A percentile compares a stretch with the other conserved stretches of the same genome.
Conservation (phyloP, 2,329 filamentous ascomycete species). For the Penicillium oxalicum region DNA sequence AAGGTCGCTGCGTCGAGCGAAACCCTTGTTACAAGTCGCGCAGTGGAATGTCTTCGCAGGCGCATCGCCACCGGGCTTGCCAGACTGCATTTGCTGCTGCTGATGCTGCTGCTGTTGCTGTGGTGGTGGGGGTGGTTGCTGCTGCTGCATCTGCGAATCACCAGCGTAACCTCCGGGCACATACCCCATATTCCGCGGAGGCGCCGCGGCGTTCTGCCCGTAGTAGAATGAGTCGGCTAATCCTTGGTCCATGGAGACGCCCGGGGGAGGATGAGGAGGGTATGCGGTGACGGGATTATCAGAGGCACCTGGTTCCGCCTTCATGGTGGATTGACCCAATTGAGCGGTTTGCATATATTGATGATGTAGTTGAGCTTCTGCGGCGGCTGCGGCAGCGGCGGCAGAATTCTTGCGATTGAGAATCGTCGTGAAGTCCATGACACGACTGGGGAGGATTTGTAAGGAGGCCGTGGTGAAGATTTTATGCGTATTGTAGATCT, state of each 20-base stretch:
- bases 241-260: conserved; percentile 43
- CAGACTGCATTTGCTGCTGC: conserved; percentile 38
- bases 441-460: conserved; percentile 30
- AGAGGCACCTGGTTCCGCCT: conserved; percentile 53
- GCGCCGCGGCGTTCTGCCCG: conserved; percentile 37
- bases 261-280: conserved; percentile 49
- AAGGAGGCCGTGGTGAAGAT: conserved; percentile 8
- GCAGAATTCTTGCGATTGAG: conserved; percentile 46
- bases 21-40: conserved; percentile 82
- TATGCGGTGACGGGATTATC: conserved; percentile 54
- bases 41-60: conserved; percentile 78
- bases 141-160: conserved; percentile 43
- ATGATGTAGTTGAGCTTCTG: conserved; percentile 41
- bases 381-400: conserved; percentile 38
- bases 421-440: conserved; percentile 50
- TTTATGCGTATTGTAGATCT: too few species aligned
- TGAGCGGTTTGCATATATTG: conserved; percentile 41
- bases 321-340: conserved; percentile 46
- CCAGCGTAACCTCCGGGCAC: conserved; percentile 45
- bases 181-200: conserved; percentile 52
- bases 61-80: conserved; percentile 40
- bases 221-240: conserved; percentile 22
- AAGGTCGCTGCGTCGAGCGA: conserved; percentile 88
- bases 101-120: conserved; percentile 39
- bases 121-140: conserved; percentile 34